These are phyloP conservation scores for Vishniacozyma victoriae DNA, from an alignment of 768 basidiomycete genomes.

Conservation along the genomic window DNA sequence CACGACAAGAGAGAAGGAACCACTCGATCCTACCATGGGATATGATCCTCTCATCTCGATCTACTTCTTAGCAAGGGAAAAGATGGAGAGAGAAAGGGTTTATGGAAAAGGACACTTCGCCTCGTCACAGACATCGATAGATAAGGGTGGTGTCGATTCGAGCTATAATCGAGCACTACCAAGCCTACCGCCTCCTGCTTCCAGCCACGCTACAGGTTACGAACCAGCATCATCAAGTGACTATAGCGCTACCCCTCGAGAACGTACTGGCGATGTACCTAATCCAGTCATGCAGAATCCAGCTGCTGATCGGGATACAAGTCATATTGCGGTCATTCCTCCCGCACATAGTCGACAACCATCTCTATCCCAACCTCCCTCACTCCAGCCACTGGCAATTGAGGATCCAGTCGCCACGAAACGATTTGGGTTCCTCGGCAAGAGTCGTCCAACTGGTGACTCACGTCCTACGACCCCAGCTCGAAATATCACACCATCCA, in stretches of 20 bases:
- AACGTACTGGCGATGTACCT: slow-evolving; percentile 28
- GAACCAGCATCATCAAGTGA: slow-evolving; percentile 56
- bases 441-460: slow-evolving; percentile 3
- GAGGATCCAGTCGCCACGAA: slow-evolving; percentile 14
- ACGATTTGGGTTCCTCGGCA: slow-evolving; percentile 27
- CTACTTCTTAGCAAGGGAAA: slow-evolving; percentile 92
- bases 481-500: slow-evolving; percentile 10
- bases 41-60: slow-evolving; percentile 94
- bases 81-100: slow-evolving; percentile 86
- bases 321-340: slow-evolving; percentile 33
- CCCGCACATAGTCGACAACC: slow-evolving; percentile 25
- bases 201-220: slow-evolving; percentile 54
- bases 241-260: slow-evolving; percentile 18
- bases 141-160: slow-evolving; percentile 9
- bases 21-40: slow-evolving; percentile 74
- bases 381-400: slow-evolving; percentile 55
- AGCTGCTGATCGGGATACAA: slow-evolving; percentile 38
- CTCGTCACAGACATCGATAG: slow-evolving; percentile 65
- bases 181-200: slow-evolving; percentile 44
- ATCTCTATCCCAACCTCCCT: slow-evolving; percentile 23
- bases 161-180: slow-evolving; percentile 39
- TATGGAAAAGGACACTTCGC: slow-evolving; percentile 94
- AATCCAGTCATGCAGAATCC: slow-evolving; percentile 48
- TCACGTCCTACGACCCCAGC: slow-evolving; percentile 10
- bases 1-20: slow-evolving; percentile 38